Evolutionary conservation across 1,139 yeast genomes (phyloP).

Genomic region (Taiozyma sp.): DNA sequence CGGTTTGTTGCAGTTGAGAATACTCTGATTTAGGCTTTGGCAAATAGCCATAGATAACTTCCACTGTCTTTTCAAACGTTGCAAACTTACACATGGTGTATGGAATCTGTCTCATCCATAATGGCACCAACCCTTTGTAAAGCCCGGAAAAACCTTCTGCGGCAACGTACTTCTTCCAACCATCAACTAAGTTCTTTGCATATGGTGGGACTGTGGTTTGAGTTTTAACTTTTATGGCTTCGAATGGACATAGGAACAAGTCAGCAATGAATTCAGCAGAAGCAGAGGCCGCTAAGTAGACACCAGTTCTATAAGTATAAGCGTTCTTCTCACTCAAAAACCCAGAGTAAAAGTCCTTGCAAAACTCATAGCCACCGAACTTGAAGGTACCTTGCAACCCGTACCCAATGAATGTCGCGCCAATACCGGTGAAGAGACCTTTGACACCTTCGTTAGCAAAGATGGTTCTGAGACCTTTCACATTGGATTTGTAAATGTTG

Average conservation of each 20-base stretch:
- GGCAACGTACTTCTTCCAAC: slow-evolving; percentile 60
- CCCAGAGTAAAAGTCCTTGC: slow-evolving; percentile 73
- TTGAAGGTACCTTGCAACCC: slow-evolving; percentile 95
- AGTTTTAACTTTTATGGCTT: slow-evolving; percentile 87
- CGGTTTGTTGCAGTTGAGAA: slow-evolving; percentile 70
- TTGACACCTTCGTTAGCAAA: slow-evolving; percentile 65
- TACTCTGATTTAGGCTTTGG: slow-evolving; percentile 51
- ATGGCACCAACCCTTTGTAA: slow-evolving; percentile 83
- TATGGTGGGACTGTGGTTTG: slow-evolving; percentile 89
- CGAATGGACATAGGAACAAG: slow-evolving; percentile 84
- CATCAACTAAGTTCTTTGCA: slow-evolving; percentile 59
- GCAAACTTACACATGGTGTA: slow-evolving; percentile 97
- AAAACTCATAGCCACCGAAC: slow-evolving; percentile 89
- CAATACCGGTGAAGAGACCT: slow-evolving; percentile 79
- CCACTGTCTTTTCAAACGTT: slow-evolving; percentile 85
- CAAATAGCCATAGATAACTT: slow-evolving; percentile 54
- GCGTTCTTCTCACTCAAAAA: slow-evolving; percentile 63
- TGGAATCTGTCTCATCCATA: slow-evolving; percentile 94
- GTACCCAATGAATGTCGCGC: slow-evolving; percentile 89
- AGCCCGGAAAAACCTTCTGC: slow-evolving; percentile 68
- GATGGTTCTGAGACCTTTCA: slow-evolving; percentile 76
- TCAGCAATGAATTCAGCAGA: slow-evolving; percentile 93
- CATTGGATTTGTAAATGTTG: slow-evolving; percentile 61
- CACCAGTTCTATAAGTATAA: slow-evolving; percentile 61
- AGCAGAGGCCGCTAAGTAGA: slow-evolving; percentile 82